Evolutionary conservation across 2,329 filamentous ascomycete genomes (phyloP).

Genomic region (Diaporthe nobilis): DNA sequence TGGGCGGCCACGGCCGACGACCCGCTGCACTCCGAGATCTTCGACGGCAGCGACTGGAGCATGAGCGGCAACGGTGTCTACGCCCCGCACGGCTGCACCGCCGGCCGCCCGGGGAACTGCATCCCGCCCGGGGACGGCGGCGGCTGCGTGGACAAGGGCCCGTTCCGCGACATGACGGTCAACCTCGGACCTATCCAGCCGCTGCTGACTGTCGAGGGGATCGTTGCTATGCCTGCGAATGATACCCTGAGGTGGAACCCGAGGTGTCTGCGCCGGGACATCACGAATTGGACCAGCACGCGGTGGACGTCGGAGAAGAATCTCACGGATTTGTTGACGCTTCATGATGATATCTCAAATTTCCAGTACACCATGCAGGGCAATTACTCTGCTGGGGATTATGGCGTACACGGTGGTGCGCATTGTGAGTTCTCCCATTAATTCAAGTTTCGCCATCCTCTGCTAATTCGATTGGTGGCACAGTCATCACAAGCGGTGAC

Average conservation of each 20-base stretch:
- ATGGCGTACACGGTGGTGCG: constrained; percentile 52
- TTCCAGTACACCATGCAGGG: constrained; percentile 56
- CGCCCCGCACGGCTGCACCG: constrained; percentile 35
- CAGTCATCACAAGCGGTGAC: constrained; percentile 42
- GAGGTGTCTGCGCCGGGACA: constrained; percentile 55
- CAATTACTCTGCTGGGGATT: neutral
- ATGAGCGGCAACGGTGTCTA: constrained; percentile 59
- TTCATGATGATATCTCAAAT: constrained; percentile 33
- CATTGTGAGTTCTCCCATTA: constrained; percentile 44
- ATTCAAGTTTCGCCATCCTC: rapidly evolving
- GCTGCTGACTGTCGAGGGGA: neutral
- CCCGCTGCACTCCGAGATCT: constrained; percentile 58
- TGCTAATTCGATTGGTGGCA: neutral
- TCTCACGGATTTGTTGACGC: neutral
- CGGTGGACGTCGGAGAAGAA: constrained; percentile 16
- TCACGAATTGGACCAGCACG: constrained; percentile 42
- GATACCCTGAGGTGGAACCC: constrained; percentile 48
- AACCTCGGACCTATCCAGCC: constrained; percentile 50
- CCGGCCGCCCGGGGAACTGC: constrained; percentile 43
- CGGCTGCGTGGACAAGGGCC: constrained; percentile 51
- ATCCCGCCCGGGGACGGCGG: constrained; percentile 50
- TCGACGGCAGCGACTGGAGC: constrained; percentile 61
- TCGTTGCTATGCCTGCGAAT: constrained; percentile 16
- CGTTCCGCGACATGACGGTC: constrained; percentile 51
- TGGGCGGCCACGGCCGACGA: constrained; percentile 60